phyloP scores from a whole-genome alignment of 164 flowering plant genomes.

The Echeveria elegans region DNA sequence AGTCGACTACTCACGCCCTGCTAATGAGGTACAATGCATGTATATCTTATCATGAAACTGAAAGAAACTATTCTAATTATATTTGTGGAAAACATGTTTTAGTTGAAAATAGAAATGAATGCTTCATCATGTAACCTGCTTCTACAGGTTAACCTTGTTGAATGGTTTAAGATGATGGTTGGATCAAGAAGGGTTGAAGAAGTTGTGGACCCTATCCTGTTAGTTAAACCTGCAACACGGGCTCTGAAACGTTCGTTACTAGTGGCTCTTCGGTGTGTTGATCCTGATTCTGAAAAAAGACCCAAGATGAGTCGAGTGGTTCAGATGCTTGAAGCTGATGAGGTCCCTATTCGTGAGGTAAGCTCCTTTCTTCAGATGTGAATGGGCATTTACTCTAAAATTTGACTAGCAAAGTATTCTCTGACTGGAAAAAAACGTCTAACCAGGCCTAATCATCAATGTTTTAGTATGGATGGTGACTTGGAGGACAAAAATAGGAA shows the following conservation, averaged over 20 bases:
- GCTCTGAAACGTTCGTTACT: slow-evolving; percentile 21
- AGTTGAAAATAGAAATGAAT: too few species aligned
- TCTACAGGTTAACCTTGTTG: slow-evolving; percentile 40
- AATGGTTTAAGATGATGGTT: slow-evolving; percentile 48
- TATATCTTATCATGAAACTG: not conserved
- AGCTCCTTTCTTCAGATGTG: not conserved
- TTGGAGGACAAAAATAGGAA: not conserved
- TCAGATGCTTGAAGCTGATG: slow-evolving; percentile 7
- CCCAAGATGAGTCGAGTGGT: slow-evolving; percentile 16
- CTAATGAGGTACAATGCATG: slow-evolving; percentile 29
- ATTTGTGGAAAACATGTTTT: not conserved
- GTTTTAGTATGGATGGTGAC: too few species aligned
- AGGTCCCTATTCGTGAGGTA: not conserved
- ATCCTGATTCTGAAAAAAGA: slow-evolving; percentile 40
- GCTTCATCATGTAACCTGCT: not conserved
- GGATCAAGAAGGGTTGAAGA: slow-evolving; percentile 31
- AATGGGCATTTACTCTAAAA: not conserved
- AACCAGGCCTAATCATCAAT: too few species aligned
- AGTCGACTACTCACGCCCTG: slow-evolving; percentile 41
- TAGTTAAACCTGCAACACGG: slow-evolving; percentile 23
- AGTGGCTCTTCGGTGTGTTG: slow-evolving; percentile 38
- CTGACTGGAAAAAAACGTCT: too few species aligned
- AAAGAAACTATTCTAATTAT: not conserved
- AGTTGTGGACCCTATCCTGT: slow-evolving; percentile 33
- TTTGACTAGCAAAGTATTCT: not conserved